Evolutionary conservation across 2,329 filamentous ascomycete species (phyloP), one percentile per base, ranked within the genome.

Genomic region (Trichoderma sp.): DNA sequence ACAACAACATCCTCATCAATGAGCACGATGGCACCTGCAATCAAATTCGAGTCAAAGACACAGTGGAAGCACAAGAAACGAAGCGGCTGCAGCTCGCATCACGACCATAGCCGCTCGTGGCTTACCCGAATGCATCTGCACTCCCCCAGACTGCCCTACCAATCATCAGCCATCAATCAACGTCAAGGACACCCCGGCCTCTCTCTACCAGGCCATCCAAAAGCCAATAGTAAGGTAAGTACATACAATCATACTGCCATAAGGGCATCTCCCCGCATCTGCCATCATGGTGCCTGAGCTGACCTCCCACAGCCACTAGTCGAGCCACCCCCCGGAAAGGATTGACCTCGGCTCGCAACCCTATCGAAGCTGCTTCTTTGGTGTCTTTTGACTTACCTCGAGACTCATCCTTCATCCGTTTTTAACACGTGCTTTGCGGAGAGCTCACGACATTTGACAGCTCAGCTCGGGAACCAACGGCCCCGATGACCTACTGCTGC

Each of bases 381-480:
- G 26, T 5, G n/a, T 47, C 26, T 26, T 45, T 50, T 45, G 28
- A 39, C 48, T 17, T 17, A 24, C 26, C 5, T 24, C n/a, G 6
- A 34, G 21, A 14, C 5, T 30, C 30, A 30, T 30, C 30, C 30
- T 34, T 34, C 21, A 3, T n/a, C n/a, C n/a, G n/a, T n/a, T n/a
- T 48, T 65, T 65, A 47, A 44, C 63, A 65, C 60, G 63, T 65
- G 63, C 48, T 59, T 30, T 30, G 47, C 12, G 43, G 24, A 62
- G 14, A 28, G 44, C 48, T 51, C 19, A 17, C 59, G 50, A 54
- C 15, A 1, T 19, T 34, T 43, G 26, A 47, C 34, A 39, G 47
- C 48, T 62, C 48, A 51, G 21, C 58, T 5, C 34, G 34, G 34
- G 34, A 39, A 39, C 34, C 34, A 39, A 39, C 34, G 34, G 34